These are phyloP conservation scores for Cnidoscolus chayamansa DNA, from an alignment of 441 rosid species.

Conservation along the genomic window DNA sequence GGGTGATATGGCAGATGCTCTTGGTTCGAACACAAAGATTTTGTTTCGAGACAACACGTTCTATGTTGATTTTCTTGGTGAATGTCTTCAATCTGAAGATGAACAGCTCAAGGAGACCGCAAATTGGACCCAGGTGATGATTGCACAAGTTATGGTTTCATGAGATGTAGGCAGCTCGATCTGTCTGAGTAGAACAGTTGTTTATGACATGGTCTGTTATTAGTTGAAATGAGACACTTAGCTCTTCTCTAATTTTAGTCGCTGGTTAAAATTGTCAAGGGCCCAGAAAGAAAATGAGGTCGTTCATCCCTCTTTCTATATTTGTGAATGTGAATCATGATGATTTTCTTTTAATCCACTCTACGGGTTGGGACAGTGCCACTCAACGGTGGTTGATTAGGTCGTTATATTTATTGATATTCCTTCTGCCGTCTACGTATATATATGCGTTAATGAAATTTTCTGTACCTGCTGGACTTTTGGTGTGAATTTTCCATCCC, in stretches of 20 bases:
- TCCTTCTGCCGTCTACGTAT: background rate
- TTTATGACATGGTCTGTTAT: background rate
- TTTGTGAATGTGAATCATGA: slow-evolving; percentile 15
- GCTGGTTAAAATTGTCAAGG: slow-evolving; percentile 20
- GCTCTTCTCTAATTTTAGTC: slow-evolving; percentile 18
- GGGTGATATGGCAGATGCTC: slow-evolving; percentile 92
- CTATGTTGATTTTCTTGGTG: slow-evolving; percentile 57
- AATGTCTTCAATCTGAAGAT: slow-evolving; percentile 74
- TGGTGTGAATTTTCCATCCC: too few relatives aligned
- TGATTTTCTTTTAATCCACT: slow-evolving; percentile 21
- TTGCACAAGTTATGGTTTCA: slow-evolving; percentile 68
- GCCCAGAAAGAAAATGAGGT: slow-evolving; percentile 4
- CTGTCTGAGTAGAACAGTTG: slow-evolving; percentile 21
- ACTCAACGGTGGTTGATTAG: slow-evolving; percentile 39
- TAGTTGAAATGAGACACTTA: slow-evolving; percentile 6
- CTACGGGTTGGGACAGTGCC: slow-evolving; percentile 26
- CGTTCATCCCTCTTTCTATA: background rate
- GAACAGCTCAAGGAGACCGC: slow-evolving; percentile 88
- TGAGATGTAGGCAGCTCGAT: slow-evolving; percentile 20
- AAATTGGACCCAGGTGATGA: slow-evolving; percentile 82
- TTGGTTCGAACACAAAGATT: slow-evolving; percentile 66
- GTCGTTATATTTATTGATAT: slow-evolving; percentile 24
- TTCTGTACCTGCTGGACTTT: background rate
- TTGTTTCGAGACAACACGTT: slow-evolving; percentile 59
- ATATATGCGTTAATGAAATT: background rate